phyloP scores from a whole-genome alignment of 371 early-diverging fungal species.

The Mucor velutinosus region DNA sequence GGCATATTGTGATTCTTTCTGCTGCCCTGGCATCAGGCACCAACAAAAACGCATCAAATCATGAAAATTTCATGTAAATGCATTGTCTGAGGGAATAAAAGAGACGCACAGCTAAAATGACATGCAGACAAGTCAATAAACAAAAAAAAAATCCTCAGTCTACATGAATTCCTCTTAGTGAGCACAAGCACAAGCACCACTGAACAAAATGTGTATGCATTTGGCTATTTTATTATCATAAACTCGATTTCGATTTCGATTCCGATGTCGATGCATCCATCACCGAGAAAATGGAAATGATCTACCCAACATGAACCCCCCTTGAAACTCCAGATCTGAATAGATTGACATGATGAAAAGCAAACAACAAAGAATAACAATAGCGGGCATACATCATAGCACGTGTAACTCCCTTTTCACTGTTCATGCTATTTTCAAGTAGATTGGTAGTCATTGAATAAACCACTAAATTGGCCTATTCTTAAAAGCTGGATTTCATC shows the following conservation, averaged over 20 bases:
- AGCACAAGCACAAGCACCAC: background rate
- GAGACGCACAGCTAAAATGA: no score
- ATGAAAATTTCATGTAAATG: no score
- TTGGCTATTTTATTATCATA: background rate
- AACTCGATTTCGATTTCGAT: background rate
- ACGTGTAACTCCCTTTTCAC: background rate
- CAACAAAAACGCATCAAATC: no score
- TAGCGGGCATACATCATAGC: background rate
- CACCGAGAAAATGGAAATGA: background rate
- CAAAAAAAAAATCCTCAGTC: background rate
- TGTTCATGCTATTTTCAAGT: background rate
- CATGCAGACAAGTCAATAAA: no score
- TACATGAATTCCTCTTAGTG: no score
- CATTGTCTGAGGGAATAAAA: no score
- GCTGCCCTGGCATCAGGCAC: no score
- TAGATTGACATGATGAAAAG: background rate
- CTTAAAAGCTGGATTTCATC: background rate
- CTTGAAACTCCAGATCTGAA: background rate
- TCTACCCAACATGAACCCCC: background rate
- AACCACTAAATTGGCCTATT: background rate
- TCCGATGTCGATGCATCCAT: background rate
- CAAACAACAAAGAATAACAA: background rate
- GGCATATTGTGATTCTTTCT: no score
- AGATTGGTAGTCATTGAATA: background rate
- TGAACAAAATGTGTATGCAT: background rate